Evolutionary conservation across 1,284 basidiomycete species (phyloP).

Genomic region (Boletus mariae): DNA sequence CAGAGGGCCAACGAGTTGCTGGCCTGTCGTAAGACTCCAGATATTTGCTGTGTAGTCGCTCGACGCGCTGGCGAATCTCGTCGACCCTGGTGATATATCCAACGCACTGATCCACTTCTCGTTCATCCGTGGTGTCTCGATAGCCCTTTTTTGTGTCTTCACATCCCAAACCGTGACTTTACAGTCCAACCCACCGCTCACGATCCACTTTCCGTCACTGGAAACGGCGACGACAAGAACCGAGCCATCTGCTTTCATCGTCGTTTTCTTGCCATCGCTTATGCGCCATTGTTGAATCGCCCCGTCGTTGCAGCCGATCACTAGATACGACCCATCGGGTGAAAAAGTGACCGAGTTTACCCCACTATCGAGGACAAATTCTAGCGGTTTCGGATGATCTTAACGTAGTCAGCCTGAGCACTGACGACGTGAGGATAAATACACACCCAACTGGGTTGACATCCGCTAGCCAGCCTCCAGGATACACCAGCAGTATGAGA

Average conservation of each 20-base stretch:
- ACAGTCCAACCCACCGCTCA: slow-evolving; percentile 10
- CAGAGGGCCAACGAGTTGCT: slow-evolving; percentile 18
- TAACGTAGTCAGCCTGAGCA: background rate
- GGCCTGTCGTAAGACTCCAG: slow-evolving; percentile 17
- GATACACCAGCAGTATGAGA: background rate
- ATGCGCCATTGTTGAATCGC: slow-evolving; percentile 18
- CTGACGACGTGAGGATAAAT: background rate
- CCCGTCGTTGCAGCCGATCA: slow-evolving; percentile 15
- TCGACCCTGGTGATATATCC: slow-evolving; percentile 19
- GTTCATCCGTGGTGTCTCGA: slow-evolving; percentile 1
- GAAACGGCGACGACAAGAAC: slow-evolving; percentile 15
- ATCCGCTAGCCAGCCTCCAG: slow-evolving; percentile 1
- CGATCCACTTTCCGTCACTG: slow-evolving; percentile 19
- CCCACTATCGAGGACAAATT: slow-evolving; percentile 5
- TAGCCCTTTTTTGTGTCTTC: slow-evolving; percentile 9
- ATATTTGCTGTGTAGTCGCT: slow-evolving; percentile 8
- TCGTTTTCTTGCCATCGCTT: slow-evolving; percentile 8
- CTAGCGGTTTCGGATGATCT: slow-evolving; percentile 8
- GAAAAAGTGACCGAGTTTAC: slow-evolving; percentile 19
- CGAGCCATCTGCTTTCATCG: slow-evolving; percentile 10
- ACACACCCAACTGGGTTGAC: slow-evolving; percentile 5
- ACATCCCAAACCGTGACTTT: slow-evolving; percentile 17
- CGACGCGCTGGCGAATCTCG: slow-evolving; percentile 13
- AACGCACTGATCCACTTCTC: slow-evolving; percentile 12
- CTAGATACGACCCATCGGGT: slow-evolving; percentile 14